phyloP scores from a whole-genome alignment of 2,329 filamentous ascomycete species.

The Fusarium sp. region DNA sequence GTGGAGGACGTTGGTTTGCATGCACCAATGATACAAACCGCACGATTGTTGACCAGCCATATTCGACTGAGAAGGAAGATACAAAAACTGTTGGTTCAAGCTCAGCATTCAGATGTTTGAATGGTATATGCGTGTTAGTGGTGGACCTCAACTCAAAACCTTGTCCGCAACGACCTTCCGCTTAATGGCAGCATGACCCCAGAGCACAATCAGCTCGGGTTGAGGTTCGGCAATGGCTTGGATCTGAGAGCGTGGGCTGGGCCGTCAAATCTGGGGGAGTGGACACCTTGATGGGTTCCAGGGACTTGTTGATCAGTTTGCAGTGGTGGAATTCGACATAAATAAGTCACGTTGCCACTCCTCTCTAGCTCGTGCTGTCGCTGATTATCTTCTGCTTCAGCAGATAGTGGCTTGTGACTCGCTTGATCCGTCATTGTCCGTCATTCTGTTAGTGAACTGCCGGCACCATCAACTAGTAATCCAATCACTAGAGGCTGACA shows the following conservation, averaged over 20 bases:
- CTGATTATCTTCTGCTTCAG: not conserved
- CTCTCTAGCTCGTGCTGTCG: not conserved
- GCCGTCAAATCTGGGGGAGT: conserved; percentile 35
- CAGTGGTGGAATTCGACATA: conserved; percentile 25
- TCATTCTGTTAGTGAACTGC: conserved; percentile 19
- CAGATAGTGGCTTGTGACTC: conserved; percentile 30
- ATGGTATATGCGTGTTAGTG: conserved; percentile 13
- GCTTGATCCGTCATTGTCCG: conserved; percentile 21
- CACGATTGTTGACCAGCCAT: conserved; percentile 5
- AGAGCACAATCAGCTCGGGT: conserved; percentile 19
- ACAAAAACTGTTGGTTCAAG: conserved; percentile 2
- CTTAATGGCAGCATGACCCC: not conserved
- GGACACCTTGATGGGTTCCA: conserved; percentile 43
- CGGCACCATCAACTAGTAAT: conserved; percentile 15
- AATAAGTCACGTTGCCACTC: conserved; percentile 29
- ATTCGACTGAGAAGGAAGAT: not conserved
- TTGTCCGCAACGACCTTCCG: not conserved
- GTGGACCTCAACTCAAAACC: not conserved
- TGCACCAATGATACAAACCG: not conserved
- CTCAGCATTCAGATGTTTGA: conserved; percentile 13
- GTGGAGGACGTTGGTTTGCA: not conserved
- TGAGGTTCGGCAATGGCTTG: conserved; percentile 19
- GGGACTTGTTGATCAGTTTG: conserved; percentile 24
- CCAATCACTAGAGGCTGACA: conserved; percentile 22
- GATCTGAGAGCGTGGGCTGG: conserved; percentile 17